Evolutionary conservation across 768 basidiomycete species (phyloP).

Genomic region (Suillus plorans): DNA sequence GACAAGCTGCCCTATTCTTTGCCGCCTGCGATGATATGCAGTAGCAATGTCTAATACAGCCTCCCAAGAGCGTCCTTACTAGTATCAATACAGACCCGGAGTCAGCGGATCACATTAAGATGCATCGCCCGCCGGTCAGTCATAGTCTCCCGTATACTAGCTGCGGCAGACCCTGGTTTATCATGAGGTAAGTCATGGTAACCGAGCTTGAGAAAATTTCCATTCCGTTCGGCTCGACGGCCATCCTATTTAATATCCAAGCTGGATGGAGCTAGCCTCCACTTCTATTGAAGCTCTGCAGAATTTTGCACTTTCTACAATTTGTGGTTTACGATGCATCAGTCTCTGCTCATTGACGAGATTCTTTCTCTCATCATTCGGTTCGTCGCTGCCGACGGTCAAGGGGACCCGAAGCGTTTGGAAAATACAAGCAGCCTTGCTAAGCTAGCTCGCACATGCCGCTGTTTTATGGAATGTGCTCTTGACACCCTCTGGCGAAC

Average conservation of each 20-base stretch:
- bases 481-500: constrained; percentile 31
- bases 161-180: neutral
- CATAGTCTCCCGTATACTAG: neutral
- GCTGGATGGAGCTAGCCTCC: neutral
- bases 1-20: neutral
- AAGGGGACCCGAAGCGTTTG: constrained; percentile 15
- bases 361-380: constrained; percentile 24
- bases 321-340: constrained; percentile 21
- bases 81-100: neutral
- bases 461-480: constrained; percentile 25
- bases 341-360: constrained; percentile 29
- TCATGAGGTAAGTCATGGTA: neutral
- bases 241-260: neutral
- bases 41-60: neutral
- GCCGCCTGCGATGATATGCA: neutral
- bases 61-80: no score
- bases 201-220: constrained; percentile 2
- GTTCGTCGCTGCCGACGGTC: constrained; percentile 22
- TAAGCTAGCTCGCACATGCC: constrained; percentile 30
- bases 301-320: neutral
- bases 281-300: neutral
- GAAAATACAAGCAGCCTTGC: constrained; percentile 24
- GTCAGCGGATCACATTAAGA: neutral
- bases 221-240: neutral
- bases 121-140: neutral